A percentile compares a stretch with the other conserved stretches of the same genome.
Evolutionary conservation across 2,329 filamentous ascomycete genomes (phyloP).

Genomic region (Trichoderma sp.): DNA sequence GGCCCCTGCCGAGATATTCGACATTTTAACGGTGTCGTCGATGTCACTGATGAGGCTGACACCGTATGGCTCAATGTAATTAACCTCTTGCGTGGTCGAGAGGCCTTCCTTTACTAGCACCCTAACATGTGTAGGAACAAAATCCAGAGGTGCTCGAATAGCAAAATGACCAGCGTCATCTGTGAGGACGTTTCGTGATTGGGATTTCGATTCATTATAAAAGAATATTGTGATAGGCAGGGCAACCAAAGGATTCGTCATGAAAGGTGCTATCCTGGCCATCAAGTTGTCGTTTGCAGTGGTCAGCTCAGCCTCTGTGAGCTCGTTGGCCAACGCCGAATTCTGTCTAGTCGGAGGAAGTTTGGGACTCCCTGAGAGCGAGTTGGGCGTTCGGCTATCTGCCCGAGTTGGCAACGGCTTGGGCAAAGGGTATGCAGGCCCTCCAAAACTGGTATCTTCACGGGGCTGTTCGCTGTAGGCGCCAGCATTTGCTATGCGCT

Average conservation of each 20-base stretch:
- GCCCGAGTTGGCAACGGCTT: neutral
- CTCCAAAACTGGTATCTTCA: slow-evolving; percentile 42
- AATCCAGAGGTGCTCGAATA: slow-evolving; percentile 78
- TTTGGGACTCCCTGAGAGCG: slow-evolving; percentile 47
- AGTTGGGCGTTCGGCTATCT: slow-evolving; percentile 36
- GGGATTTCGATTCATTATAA: slow-evolving; percentile 81
- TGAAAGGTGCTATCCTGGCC: slow-evolving; percentile 83
- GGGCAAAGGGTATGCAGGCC: neutral
- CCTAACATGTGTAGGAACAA: slow-evolving; percentile 85
- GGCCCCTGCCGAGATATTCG: slow-evolving; percentile 82
- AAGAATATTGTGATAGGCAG: slow-evolving; percentile 90
- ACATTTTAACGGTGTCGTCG: slow-evolving; percentile 96
- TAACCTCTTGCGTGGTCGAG: slow-evolving; percentile 76
- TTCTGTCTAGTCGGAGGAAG: slow-evolving; percentile 41
- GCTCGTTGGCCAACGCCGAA: slow-evolving; percentile 51
- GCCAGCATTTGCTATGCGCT: slow-evolving; percentile 68
- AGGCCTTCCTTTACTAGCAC: slow-evolving; percentile 84
- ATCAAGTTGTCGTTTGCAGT: slow-evolving; percentile 85
- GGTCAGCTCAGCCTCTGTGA: slow-evolving; percentile 74
- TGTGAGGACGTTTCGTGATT: slow-evolving; percentile 81
- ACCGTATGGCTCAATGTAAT: slow-evolving; percentile 74
- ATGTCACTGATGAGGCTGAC: slow-evolving; percentile 96
- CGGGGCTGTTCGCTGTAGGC: slow-evolving; percentile 70
- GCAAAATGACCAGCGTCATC: slow-evolving; percentile 88
- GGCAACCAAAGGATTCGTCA: slow-evolving; percentile 77